phyloP scores from a whole-genome alignment of 352 stramenopile genomes.

The Pythium pyrilobum region DNA sequence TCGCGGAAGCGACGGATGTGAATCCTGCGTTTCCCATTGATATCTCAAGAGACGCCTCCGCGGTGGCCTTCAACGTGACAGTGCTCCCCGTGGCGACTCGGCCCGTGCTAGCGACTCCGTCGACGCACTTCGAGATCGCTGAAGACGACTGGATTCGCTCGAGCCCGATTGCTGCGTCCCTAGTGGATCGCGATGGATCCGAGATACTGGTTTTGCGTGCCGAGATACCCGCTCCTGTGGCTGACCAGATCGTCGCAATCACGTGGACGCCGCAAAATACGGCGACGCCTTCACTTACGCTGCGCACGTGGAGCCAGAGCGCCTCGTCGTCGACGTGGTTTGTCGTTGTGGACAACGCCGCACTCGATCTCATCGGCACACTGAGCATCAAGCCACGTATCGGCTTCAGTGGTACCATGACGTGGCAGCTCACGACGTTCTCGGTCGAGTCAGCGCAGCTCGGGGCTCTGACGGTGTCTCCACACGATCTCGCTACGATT shows the following conservation, averaged over 20 bases:
- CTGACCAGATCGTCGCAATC: background rate
- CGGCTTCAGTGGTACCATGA: constrained; percentile 9
- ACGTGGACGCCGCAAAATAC: background rate
- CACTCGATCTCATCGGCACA: constrained; percentile 8
- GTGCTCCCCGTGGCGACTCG: constrained; percentile 6
- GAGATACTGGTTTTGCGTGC: constrained; percentile 6
- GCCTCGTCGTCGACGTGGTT: background rate
- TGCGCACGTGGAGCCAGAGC: background rate
- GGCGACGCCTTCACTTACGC: background rate
- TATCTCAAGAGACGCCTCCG: constrained; percentile 2
- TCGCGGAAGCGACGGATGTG: background rate
- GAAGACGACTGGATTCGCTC: constrained; percentile 14
- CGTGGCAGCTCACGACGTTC: background rate
- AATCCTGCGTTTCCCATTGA: background rate
- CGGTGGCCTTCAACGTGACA: background rate
- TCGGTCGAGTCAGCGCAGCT: constrained; percentile 6
- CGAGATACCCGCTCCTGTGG: background rate
- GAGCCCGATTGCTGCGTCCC: constrained; percentile 4
- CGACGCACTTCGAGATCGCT: background rate
- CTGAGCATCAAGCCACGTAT: constrained; percentile 4
- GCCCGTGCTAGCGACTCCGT: background rate
- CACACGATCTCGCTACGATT: background rate
- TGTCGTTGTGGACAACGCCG: background rate
- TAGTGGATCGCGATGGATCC: constrained; percentile 16
- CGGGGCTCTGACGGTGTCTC: background rate